Conservation (phyloP, 208 protist species). For the Leishmania guyanensis region DNA sequence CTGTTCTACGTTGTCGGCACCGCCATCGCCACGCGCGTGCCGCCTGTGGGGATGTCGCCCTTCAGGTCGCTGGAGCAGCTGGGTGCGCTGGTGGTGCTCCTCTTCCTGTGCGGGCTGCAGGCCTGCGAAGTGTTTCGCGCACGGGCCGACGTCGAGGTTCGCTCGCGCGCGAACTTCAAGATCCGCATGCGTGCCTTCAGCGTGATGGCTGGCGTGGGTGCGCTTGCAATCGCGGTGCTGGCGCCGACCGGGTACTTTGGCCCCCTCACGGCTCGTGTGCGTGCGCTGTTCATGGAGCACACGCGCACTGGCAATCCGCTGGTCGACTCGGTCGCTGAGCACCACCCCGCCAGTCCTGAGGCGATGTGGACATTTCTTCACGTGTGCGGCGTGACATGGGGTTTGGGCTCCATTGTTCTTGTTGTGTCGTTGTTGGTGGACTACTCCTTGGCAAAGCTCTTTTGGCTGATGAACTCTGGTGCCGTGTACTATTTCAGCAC, state of each 20-base stretch:
- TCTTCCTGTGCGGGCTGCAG: too few relatives aligned
- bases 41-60: too few relatives aligned
- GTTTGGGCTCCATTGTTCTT: not conserved
- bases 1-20: too few relatives aligned
- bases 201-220: constrained; percentile 21
- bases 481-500: constrained; percentile 59
- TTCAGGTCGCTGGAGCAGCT: too few relatives aligned
- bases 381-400: too few relatives aligned
- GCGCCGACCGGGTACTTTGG: constrained; percentile 54
- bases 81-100: too few relatives aligned
- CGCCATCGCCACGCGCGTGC: too few relatives aligned
- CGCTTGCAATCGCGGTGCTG: constrained; percentile 34
- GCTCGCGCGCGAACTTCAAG: constrained; percentile 30
- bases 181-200: constrained; percentile 39
- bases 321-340: constrained; percentile 46
- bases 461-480: constrained; percentile 35
- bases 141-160: constrained; percentile 27
- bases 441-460: not conserved
- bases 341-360: too few relatives aligned
- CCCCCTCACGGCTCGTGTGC: constrained; percentile 60
- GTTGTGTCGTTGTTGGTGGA: too few relatives aligned
- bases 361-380: too few relatives aligned
- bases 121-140: constrained; percentile 33
- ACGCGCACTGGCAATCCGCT: constrained; percentile 80
- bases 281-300: constrained; percentile 72